phyloP scores from a whole-genome alignment of 208 protist species.

The Vickermania spadyakhi region DNA sequence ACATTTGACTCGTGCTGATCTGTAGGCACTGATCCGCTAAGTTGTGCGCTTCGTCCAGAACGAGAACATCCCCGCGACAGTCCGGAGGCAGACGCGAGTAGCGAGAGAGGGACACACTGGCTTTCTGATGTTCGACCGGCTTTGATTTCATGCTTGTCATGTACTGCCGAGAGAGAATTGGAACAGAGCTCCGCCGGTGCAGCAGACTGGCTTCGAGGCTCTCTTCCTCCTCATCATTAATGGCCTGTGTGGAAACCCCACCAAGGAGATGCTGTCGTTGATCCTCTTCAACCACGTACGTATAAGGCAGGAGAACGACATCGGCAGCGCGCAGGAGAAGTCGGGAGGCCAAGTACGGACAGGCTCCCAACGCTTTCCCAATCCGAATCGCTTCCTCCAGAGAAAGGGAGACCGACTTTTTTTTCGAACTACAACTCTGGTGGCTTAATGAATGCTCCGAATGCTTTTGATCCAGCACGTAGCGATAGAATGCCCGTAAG shows the following conservation, averaged over 20 bases:
- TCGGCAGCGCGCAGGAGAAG: conserved; percentile 56
- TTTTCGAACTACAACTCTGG: too few relatives aligned
- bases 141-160: too few relatives aligned
- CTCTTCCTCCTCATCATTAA: conserved; percentile 22
- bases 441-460: too few relatives aligned
- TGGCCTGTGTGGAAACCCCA: conserved; percentile 44
- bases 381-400: conserved; percentile 43
- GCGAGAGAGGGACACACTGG: background rate
- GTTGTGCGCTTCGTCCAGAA: conserved; percentile 96
- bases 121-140: background rate
- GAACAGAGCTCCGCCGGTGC: background rate
- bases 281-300: conserved; percentile 57
- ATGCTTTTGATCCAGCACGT: background rate
- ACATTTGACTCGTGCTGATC: conserved; percentile 54
- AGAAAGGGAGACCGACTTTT: conserved; percentile 13
- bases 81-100: conserved; percentile 32
- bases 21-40: conserved; percentile 87
- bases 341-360: conserved; percentile 68
- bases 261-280: conserved; percentile 58
- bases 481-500: conserved; percentile 11
- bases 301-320: conserved; percentile 78
- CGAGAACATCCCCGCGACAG: conserved; percentile 56
- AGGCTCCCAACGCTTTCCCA: conserved; percentile 47
- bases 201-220: background rate
- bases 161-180: too few relatives aligned